phyloP scores from a whole-genome alignment of 805 yeast species.

The Nakazawaea peltata region DNA sequence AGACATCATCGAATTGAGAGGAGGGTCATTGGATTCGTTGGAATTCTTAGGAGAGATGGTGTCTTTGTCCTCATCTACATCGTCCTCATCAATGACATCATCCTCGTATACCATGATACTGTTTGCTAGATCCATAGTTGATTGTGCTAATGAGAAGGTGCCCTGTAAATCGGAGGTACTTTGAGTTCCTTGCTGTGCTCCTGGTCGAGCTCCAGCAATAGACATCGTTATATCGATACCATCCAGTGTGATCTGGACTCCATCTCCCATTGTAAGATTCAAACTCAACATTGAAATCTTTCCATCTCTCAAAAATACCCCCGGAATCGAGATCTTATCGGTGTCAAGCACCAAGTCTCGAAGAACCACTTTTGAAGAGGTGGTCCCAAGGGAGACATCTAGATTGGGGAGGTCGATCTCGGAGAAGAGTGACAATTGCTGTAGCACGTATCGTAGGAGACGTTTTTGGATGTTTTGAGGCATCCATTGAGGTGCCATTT shows the following conservation, averaged over 20 bases:
- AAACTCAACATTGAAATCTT: slow-evolving; percentile 45
- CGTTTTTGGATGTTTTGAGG: slow-evolving; percentile 83
- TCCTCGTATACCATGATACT: slow-evolving; percentile 33
- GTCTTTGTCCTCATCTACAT: slow-evolving; percentile 11
- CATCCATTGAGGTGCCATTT: slow-evolving; percentile 46
- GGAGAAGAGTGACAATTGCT: slow-evolving; percentile 75
- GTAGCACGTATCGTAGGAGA: slow-evolving; percentile 68
- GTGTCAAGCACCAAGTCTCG: slow-evolving; percentile 66
- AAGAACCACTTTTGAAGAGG: slow-evolving; percentile 38
- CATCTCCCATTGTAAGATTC: slow-evolving; percentile 59
- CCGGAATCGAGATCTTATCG: slow-evolving; percentile 61
- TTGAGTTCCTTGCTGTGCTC: no score
- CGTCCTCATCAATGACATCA: slow-evolving; percentile 24
- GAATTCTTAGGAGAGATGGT: neutral
- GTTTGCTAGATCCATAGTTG: slow-evolving; percentile 68
- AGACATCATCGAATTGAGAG: slow-evolving; percentile 49
- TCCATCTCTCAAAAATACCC: slow-evolving; percentile 56
- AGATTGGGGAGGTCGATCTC: slow-evolving; percentile 74
- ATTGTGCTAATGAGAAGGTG: slow-evolving; percentile 57
- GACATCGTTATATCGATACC: no score
- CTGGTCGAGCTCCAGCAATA: no score
- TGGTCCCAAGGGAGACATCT: slow-evolving; percentile 65
- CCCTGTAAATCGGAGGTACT: no score
- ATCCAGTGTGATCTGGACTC: slow-evolving; percentile 59
- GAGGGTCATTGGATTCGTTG: slow-evolving; percentile 19